These are phyloP conservation scores for Pichia inconspicua DNA, from an alignment of 1,139 yeast genomes.

Conservation along the genomic window DNA sequence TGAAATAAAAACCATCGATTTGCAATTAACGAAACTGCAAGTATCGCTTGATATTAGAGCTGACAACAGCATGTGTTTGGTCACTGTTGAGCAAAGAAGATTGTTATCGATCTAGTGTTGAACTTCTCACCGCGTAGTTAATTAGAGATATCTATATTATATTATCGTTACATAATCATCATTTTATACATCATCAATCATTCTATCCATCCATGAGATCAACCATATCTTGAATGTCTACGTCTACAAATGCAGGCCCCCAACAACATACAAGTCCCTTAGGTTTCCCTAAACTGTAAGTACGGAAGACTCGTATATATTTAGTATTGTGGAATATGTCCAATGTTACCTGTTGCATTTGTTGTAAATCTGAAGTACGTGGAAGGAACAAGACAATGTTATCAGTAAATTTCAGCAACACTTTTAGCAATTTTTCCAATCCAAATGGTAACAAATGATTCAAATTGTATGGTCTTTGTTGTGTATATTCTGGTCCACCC, in stretches of 20 bases:
- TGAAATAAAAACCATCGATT: too few species aligned
- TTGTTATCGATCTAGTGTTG: too few species aligned
- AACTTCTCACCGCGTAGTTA: neutral
- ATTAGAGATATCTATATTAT: too few species aligned
- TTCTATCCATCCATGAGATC: neutral
- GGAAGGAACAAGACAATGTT: conserved; percentile 75
- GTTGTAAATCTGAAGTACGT: conserved; percentile 53
- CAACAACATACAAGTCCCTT: conserved; percentile 56
- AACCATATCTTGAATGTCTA: conserved; percentile 3
- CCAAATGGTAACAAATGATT: conserved; percentile 51
- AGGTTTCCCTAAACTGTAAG: conserved; percentile 35
- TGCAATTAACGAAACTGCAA: too few species aligned
- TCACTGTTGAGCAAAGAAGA: neutral
- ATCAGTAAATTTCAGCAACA: conserved; percentile 36
- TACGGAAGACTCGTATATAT: conserved; percentile 42
- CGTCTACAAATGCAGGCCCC: conserved; percentile 35
- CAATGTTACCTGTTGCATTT: conserved; percentile 42
- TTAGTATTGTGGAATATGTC: conserved; percentile 39
- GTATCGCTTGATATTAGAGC: too few species aligned
- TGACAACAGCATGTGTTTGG: neutral
- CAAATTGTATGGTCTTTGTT: conserved; percentile 40
- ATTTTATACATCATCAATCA: too few species aligned
- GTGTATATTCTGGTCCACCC: conserved; percentile 80
- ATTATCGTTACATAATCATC: too few species aligned
- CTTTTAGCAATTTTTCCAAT: conserved; percentile 37